These are phyloP conservation scores for Neurospora discreta DNA, from an alignment of 495 filamentous ascomycete species.

Conservation along the genomic window DNA sequence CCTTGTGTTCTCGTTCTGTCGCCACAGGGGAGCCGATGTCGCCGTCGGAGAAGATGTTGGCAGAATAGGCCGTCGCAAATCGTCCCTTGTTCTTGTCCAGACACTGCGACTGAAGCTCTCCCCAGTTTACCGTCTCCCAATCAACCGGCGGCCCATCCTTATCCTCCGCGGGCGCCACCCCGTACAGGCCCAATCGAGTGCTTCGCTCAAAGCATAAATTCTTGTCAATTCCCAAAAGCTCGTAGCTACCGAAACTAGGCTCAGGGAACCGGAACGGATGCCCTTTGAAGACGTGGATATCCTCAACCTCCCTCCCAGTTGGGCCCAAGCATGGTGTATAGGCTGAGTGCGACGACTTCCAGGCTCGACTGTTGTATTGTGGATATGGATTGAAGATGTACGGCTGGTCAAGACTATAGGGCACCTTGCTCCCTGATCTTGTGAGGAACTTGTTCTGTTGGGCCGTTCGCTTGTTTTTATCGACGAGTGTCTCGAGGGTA, in stretches of 20 bases:
- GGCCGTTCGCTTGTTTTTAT: conserved; percentile 15
- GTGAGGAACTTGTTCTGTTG: conserved; percentile 17
- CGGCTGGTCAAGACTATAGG: conserved; percentile 21
- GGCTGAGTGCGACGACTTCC: conserved; percentile 16
- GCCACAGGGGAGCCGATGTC: not conserved
- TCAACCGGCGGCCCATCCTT: conserved; percentile 32
- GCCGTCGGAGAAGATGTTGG: conserved; percentile 20
- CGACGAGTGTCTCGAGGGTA: conserved; percentile 31
- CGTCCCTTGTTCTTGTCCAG: conserved; percentile 49
- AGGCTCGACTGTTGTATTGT: conserved; percentile 29
- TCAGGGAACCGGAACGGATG: conserved; percentile 62
- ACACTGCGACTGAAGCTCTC: conserved; percentile 54
- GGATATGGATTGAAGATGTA: conserved; percentile 40
- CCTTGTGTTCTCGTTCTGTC: not conserved
- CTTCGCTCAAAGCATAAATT: conserved; percentile 89
- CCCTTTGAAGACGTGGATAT: conserved; percentile 43
- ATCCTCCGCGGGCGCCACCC: conserved; percentile 38
- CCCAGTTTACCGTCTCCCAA: conserved; percentile 64
- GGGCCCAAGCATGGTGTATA: conserved; percentile 30
- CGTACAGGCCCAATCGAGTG: conserved; percentile 75
- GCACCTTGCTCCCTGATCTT: conserved; percentile 6
- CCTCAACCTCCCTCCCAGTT: conserved; percentile 16
- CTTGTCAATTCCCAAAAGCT: conserved; percentile 57
- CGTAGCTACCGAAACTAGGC: conserved; percentile 67
- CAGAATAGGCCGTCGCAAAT: conserved; percentile 28